Evolutionary conservation across 176 grass and related monocot genomes (phyloP).

Genomic region (Aechmea fasciata): DNA sequence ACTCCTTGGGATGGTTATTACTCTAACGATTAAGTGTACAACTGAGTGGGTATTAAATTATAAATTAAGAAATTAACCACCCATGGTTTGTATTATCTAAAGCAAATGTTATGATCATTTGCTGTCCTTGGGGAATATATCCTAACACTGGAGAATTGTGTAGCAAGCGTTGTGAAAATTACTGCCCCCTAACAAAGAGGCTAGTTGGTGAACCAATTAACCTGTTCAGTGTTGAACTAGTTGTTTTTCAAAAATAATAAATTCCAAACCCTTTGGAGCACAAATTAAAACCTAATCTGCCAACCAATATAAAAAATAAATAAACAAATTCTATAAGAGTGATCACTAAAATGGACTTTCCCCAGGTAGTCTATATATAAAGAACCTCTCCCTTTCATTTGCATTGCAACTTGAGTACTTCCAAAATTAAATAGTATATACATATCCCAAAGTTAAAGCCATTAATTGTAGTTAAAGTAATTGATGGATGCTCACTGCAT

Average conservation of each 20-base stretch:
- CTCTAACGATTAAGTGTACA: too few species aligned
- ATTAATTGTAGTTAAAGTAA: too few species aligned
- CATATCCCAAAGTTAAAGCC: conserved; percentile 8
- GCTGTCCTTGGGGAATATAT: conserved; percentile 4
- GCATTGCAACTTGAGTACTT: neutral
- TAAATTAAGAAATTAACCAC: too few species aligned
- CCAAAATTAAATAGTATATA: too few species aligned
- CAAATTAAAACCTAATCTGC: conserved; percentile 28
- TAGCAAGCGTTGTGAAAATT: conserved; percentile 29
- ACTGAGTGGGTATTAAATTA: too few species aligned
- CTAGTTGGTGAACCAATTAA: conserved; percentile 44
- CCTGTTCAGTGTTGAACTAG: conserved; percentile 8
- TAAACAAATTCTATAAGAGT: too few species aligned
- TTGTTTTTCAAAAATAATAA: neutral
- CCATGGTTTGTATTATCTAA: neutral
- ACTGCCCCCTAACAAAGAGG: neutral
- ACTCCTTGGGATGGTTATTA: too few species aligned
- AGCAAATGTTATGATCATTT: conserved; percentile 14
- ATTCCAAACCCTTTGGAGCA: neutral
- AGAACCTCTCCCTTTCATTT: too few species aligned
- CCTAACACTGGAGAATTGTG: conserved; percentile 25
- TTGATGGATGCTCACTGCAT: neutral
- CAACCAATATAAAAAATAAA: neutral
- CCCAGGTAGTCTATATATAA: conserved; percentile 15
- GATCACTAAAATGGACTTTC: conserved; percentile 3